A percentile compares a stretch with the other conserved stretches of the same genome.
Conservation (phyloP, 2,329 filamentous ascomycete species). For the Huntiella omanensis region DNA sequence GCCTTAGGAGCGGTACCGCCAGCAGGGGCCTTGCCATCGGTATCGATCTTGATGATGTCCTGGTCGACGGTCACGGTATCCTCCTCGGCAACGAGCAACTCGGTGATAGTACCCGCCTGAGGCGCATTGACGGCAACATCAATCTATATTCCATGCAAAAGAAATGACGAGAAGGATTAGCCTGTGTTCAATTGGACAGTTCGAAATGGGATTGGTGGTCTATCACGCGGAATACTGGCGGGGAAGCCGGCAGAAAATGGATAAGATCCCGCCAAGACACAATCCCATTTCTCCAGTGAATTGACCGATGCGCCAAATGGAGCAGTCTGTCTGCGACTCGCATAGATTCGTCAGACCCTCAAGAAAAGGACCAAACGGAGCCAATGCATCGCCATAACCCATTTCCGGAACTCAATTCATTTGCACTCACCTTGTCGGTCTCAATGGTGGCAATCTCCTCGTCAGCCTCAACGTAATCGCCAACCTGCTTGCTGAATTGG, state of each 20-base stretch:
- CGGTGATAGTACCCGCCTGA: constrained; percentile 75
- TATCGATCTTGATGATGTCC: constrained; percentile 69
- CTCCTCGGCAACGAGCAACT: constrained; percentile 80
- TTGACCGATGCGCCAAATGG: background rate
- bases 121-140: constrained; percentile 94
- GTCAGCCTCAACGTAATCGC: constrained; percentile 85
- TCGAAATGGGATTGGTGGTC: background rate
- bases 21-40: constrained; percentile 26
- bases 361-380: too few species aligned
- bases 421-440: constrained; percentile 67
- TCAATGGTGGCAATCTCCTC: constrained; percentile 98
- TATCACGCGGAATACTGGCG: too few species aligned
- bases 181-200: background rate
- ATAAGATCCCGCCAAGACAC: too few species aligned
- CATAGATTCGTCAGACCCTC: background rate
- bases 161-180: background rate
- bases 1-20: constrained; percentile 2
- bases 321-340: background rate
- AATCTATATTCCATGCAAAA: constrained; percentile 38
- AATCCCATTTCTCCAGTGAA: background rate
- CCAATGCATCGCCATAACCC: background rate
- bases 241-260: too few species aligned
- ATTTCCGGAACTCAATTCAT: background rate
- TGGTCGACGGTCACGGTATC: constrained; percentile 92
- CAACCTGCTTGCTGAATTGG: constrained; percentile 81